Evolutionary conservation across 2,329 filamentous ascomycete species (phyloP), one percentile per base, ranked within the genome.

Genomic region (Aspergillus brunneoviolaceus): DNA sequence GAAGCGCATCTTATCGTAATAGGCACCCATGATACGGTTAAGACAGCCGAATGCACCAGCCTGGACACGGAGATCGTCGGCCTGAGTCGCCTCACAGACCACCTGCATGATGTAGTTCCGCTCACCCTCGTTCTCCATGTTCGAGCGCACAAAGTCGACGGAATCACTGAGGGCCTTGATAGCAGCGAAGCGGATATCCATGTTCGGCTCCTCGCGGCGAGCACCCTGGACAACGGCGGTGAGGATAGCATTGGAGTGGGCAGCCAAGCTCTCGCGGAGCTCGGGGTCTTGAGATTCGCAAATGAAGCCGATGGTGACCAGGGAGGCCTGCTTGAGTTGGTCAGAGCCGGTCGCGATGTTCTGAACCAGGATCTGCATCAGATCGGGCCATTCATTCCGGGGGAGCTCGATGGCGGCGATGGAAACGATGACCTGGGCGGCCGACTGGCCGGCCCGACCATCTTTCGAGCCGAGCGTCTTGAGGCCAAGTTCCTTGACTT

Each of bases 81-180:
- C 92, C 81, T 99, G 95, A 58, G 95, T 99, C 69, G 95, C 95
- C 82, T 99, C 95, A 80, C 95, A 99, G 72, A 99, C 92, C 67
- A 99, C 95, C 82, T 99, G 95, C 95, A 99, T 99, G 74, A 99
- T 99, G 83, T 98, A 99, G 82, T 99, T 99, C 69, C 95, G 89
- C 84, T 99, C 95, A 71, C 94, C 95, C 79, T 99, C 95, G 72
- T 98, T 95, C 80, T 97, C 96, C 79, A 99, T 99, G 82, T 99
- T 99, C 80, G 92, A 96, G 67, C 92, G 87, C 60, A 99, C 94
- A 73, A 99, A 99, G 78, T 99, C 95, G 61, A 98, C 88, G 45
- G 94, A 97, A 79, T 99, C 95, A 70, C 93, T 91, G 49, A 99
- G 88, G 50, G 95, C 95, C 53, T 91, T 91, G 74, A 99, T 95